Conservation (phyloP, 2,329 filamentous ascomycete species). For the Calonectria pseudoreteaudii region DNA sequence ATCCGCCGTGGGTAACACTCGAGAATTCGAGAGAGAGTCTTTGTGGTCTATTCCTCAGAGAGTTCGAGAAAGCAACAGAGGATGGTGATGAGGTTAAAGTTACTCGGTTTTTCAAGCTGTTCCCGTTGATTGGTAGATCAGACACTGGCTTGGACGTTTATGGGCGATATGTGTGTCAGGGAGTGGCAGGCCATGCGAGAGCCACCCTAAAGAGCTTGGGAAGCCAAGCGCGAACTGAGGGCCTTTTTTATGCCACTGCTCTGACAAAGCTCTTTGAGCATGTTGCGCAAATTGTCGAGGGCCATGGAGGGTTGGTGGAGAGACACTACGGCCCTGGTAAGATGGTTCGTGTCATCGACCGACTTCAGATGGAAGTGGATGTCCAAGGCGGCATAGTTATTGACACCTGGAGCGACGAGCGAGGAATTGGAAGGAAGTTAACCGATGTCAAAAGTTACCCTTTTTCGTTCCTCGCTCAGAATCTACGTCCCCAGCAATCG, state of each 20-base stretch:
- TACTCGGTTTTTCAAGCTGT: slow-evolving; percentile 97
- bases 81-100: slow-evolving; percentile 91
- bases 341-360: slow-evolving; percentile 95
- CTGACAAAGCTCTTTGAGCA: slow-evolving; percentile 96
- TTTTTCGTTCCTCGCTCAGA: slow-evolving; percentile 96
- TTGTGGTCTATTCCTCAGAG: slow-evolving; percentile 89
- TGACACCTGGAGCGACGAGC: slow-evolving; percentile 95
- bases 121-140: slow-evolving; percentile 89
- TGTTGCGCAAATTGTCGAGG: slow-evolving; percentile 95
- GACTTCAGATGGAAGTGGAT: slow-evolving; percentile 93
- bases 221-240: slow-evolving; percentile 67
- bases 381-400: slow-evolving; percentile 95
- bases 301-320: slow-evolving; percentile 90
- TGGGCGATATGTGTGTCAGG: slow-evolving; percentile 94
- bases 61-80: slow-evolving; percentile 92
- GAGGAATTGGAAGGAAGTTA: slow-evolving; percentile 83
- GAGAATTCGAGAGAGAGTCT: slow-evolving; percentile 89
- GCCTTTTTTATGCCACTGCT: slow-evolving; percentile 91
- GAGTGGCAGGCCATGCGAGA: slow-evolving; percentile 87
- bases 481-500: slow-evolving; percentile 82
- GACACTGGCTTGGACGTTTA: slow-evolving; percentile 95
- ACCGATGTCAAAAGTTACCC: slow-evolving; percentile 98
- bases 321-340: slow-evolving; percentile 92
- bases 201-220: slow-evolving; percentile 78
- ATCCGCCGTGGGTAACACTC: slow-evolving; percentile 87